A percentile compares a stretch with the other conserved stretches of the same genome.
phyloP scores from a whole-genome alignment of 202 grass and related monocot species.

The Panicum virgatum region DNA sequence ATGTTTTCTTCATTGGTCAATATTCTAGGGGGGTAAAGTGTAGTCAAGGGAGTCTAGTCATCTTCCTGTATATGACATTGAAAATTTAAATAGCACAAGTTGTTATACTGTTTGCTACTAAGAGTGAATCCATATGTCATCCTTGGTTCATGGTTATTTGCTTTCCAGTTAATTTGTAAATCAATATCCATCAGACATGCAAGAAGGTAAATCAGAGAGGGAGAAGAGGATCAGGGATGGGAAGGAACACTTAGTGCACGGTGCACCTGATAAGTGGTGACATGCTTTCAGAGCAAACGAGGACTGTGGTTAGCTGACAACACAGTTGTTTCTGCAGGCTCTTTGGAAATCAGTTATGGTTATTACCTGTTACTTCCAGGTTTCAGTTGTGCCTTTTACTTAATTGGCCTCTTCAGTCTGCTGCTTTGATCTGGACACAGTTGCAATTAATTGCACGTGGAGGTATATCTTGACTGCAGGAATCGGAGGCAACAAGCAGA shows the following conservation, averaged over 20 bases:
- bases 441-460: not conserved
- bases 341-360: conserved; percentile 2
- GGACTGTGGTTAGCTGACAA: not conserved
- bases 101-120: not conserved
- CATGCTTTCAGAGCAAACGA: not conserved
- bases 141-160: not conserved
- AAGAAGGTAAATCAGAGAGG: not conserved
- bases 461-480: not conserved
- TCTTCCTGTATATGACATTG: conserved; percentile 4
- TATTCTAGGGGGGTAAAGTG: not conserved
- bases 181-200: not conserved
- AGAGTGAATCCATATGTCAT: not conserved
- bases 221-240: not conserved
- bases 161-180: conserved; percentile 1
- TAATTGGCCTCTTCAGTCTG: not conserved
- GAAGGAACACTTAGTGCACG: not conserved
- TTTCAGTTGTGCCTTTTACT: conserved; percentile 10
- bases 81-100: not conserved
- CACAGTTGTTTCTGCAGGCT: not conserved
- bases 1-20: not conserved
- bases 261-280: not conserved
- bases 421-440: not conserved
- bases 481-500: not conserved
- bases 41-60: not conserved
- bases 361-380: not conserved